Conservation (phyloP, 2,329 filamentous ascomycete genomes). For the Hymenoscyphus occultus region DNA sequence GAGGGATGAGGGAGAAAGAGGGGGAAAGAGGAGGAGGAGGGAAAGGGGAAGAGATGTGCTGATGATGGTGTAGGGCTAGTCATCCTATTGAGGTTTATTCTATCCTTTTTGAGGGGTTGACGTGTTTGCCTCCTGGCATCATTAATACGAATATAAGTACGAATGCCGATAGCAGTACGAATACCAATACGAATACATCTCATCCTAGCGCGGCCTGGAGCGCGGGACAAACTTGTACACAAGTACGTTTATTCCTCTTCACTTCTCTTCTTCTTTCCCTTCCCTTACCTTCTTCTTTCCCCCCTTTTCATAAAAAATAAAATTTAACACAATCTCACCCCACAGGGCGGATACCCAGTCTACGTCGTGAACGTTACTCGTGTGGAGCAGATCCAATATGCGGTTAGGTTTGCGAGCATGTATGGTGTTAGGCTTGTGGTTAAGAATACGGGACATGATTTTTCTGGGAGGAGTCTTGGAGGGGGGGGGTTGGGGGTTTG, state of each 20-base stretch:
- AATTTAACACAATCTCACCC: neutral
- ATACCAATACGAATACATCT: too few relatives aligned
- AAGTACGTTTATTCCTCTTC: neutral
- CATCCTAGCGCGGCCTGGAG: too few relatives aligned
- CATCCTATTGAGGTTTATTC: slow-evolving; percentile 3
- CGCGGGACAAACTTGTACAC: neutral
- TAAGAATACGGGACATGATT: slow-evolving; percentile 47
- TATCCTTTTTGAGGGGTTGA: neutral
- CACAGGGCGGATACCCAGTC: neutral
- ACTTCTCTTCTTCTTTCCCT: neutral
- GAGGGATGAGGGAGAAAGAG: too few relatives aligned
- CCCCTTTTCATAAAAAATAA: too few relatives aligned
- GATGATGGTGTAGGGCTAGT: neutral
- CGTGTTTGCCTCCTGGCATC: neutral
- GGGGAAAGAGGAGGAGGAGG: too few relatives aligned
- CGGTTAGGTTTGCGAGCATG: neutral
- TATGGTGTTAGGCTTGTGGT: neutral
- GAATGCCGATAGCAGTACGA: too few relatives aligned
- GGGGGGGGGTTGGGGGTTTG: slow-evolving; percentile 20
- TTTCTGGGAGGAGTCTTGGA: slow-evolving; percentile 45
- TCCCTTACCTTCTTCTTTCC: too few relatives aligned
- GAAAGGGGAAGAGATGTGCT: neutral
- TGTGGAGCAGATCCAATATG: neutral
- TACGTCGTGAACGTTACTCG: neutral
- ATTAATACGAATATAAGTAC: too few relatives aligned